Evolutionary conservation across 345 rosid genomes (phyloP).

Genomic region (Microcos paniculata): DNA sequence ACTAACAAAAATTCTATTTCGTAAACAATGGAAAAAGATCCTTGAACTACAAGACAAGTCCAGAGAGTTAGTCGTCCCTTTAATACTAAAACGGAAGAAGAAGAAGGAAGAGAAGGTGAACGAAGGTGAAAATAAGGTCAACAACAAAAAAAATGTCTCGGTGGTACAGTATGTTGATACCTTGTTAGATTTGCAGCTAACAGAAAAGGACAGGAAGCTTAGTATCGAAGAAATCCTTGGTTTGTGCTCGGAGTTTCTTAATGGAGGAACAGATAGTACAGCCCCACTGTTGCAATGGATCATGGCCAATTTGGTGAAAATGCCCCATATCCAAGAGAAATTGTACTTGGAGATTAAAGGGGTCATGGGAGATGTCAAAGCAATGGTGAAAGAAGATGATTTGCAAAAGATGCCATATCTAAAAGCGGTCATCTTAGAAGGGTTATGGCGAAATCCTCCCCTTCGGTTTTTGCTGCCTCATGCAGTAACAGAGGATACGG

Average conservation of each 20-base stretch:
- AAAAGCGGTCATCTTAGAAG: constrained; percentile 16
- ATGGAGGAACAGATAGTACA: constrained; percentile 34
- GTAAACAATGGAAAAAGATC: constrained; percentile 19
- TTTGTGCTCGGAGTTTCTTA: constrained; percentile 21
- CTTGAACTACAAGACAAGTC: constrained; percentile 24
- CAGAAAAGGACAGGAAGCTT: constrained; percentile 24
- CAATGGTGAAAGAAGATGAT: constrained; percentile 4
- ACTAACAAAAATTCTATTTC: background rate
- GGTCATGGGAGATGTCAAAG: constrained; percentile 10
- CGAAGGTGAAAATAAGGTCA: constrained; percentile 20
- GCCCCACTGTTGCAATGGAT: constrained; percentile 36
- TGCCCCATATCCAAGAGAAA: constrained; percentile 22
- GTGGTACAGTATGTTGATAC: constrained; percentile 36
- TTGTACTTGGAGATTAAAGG: constrained; percentile 26
- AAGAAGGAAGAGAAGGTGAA: constrained; percentile 21
- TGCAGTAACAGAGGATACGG: constrained; percentile 14
- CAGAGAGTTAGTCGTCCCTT: constrained; percentile 22
- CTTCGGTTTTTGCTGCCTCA: constrained; percentile 18
- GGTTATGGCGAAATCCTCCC: constrained; percentile 14
- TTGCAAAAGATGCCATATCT: constrained; percentile 10
- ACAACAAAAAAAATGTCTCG: background rate
- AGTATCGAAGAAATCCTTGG: constrained; percentile 18
- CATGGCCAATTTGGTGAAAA: constrained; percentile 37
- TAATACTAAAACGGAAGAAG: constrained; percentile 32
- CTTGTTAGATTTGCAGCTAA: constrained; percentile 24